phyloP scores from a whole-genome alignment of 805 yeast species.

The Nakazawaea anatomiae region DNA sequence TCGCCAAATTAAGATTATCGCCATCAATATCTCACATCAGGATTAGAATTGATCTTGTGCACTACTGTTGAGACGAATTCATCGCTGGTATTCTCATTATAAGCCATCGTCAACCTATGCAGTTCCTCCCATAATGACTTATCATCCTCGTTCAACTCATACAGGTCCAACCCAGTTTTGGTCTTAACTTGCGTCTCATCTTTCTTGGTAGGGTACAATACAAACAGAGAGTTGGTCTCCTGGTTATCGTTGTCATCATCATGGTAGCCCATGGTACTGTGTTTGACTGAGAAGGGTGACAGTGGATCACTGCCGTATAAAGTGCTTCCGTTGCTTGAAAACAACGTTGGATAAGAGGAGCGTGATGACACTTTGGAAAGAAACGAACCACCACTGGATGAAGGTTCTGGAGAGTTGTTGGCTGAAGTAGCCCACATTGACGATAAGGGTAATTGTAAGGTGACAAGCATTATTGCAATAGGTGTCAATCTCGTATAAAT shows the following conservation, averaged over 20 bases:
- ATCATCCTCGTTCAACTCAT: slow-evolving; percentile 14
- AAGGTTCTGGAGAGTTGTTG: slow-evolving; percentile 40
- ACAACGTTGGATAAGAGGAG: slow-evolving; percentile 13
- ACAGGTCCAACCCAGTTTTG: slow-evolving; percentile 23
- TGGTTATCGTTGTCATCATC: not conserved
- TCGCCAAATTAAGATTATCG: no score
- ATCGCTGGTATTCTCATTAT: not conserved
- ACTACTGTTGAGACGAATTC: slow-evolving; percentile 2
- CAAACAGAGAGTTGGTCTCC: not conserved
- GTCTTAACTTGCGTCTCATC: not conserved
- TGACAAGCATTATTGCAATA: slow-evolving; percentile 55
- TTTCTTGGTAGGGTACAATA: slow-evolving; percentile 1
- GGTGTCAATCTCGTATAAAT: slow-evolving; percentile 32
- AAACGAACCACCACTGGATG: slow-evolving; percentile 26
- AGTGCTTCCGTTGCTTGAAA: slow-evolving; percentile 10
- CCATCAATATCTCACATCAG: not conserved
- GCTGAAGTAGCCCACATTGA: slow-evolving; percentile 84
- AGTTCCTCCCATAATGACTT: slow-evolving; percentile 6
- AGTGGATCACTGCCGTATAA: slow-evolving; percentile 1
- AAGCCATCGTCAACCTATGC: not conserved
- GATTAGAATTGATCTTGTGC: not conserved
- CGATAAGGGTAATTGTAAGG: slow-evolving; percentile 72
- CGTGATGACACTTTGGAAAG: slow-evolving; percentile 13
- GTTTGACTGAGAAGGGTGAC: not conserved
- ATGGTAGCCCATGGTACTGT: not conserved